Evolutionary conservation across 2,329 filamentous ascomycete genomes (phyloP), one percentile per base, ranked within the genome.

Genomic region (Hysterium pulicare): DNA sequence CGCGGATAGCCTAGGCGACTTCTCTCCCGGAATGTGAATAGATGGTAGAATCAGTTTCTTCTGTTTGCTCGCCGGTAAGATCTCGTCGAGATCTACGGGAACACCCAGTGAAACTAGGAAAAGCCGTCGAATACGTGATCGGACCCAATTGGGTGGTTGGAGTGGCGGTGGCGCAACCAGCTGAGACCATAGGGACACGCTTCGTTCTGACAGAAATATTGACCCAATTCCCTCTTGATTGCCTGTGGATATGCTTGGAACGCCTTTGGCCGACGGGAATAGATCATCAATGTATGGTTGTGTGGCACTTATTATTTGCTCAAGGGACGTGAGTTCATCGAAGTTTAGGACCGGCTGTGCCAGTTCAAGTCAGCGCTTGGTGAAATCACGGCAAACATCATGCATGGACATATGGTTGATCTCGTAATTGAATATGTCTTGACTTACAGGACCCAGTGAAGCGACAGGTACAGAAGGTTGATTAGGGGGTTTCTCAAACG

Each of bases 31-130:
- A 21, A 66, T 60, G 46, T 64, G 57, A 36, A 93, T 83, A 5
- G 90, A 95, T 0, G 93, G 93, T 1, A 98, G 78, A 4, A 98
- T 79, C 15, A 98, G 83, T 64, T 97, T 97, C 77, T 97, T 97
- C 66, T 98, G 93, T 68, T 97, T 97, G 10, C 88, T 95, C 0
- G 91, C 90, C 0, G 93, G 93, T 6, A 98, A 79, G 42, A 98
- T 97, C 71, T 98, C 93, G 67, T 98, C 93, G 0, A 98, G 77
- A 58, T 98, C 93, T 33, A 98, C 89, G 1, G 93, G 93, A 0
- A 98, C 93, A 15, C 93, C 93, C 0, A 98, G 80, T 1, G 90
- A 96, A 41, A 98, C 90, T 32, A 98, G 82, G 65, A 98, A 98
- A 20, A 98, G 80, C 21, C 93, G 87, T 40, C 93, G 84, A 55